Conservation (phyloP, 2,329 filamentous ascomycete genomes). For the Huntiella moniliformis region DNA sequence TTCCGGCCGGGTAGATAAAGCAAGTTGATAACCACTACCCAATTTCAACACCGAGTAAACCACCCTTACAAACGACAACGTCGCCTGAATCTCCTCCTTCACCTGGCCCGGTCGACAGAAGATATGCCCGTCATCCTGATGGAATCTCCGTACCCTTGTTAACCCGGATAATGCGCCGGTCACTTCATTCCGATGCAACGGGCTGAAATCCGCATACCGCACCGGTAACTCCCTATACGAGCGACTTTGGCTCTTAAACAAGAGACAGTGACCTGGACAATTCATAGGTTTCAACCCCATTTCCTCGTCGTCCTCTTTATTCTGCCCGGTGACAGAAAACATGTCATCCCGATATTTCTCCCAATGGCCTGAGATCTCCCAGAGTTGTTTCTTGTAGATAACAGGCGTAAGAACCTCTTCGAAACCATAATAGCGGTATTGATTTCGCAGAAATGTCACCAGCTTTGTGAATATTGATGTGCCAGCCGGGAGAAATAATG, state of each 20-base stretch:
- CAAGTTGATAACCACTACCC: slow-evolving; percentile 49
- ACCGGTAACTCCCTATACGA: slow-evolving; percentile 69
- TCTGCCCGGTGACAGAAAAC: slow-evolving; percentile 54
- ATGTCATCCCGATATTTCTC: slow-evolving; percentile 85
- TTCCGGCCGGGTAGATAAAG: slow-evolving; percentile 63
- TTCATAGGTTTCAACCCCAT: slow-evolving; percentile 89
- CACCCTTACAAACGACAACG: slow-evolving; percentile 54
- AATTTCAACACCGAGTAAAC: slow-evolving; percentile 54
- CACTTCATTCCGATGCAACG: slow-evolving; percentile 71
- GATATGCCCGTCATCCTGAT: slow-evolving; percentile 82
- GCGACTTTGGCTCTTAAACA: slow-evolving; percentile 55
- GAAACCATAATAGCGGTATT: slow-evolving; percentile 72
- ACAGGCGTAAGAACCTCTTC: slow-evolving; percentile 77
- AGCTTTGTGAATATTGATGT: slow-evolving; percentile 70
- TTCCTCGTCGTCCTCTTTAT: slow-evolving; percentile 31
- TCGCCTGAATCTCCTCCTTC: slow-evolving; percentile 51
- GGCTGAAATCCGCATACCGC: slow-evolving; percentile 72
- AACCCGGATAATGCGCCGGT: slow-evolving; percentile 66
- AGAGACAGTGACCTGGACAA: slow-evolving; percentile 71
- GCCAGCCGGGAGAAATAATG: slow-evolving; percentile 68
- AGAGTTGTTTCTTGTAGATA: slow-evolving; percentile 76
- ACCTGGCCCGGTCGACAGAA: slow-evolving; percentile 70
- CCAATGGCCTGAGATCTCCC: slow-evolving; percentile 72
- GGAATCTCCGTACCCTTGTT: slow-evolving; percentile 69
- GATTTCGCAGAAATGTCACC: slow-evolving; percentile 60